A percentile compares a stretch with the other conserved stretches of the same genome.
Conservation (phyloP, 352 stramenopile species). For the Elongisporangium senticosum region DNA sequence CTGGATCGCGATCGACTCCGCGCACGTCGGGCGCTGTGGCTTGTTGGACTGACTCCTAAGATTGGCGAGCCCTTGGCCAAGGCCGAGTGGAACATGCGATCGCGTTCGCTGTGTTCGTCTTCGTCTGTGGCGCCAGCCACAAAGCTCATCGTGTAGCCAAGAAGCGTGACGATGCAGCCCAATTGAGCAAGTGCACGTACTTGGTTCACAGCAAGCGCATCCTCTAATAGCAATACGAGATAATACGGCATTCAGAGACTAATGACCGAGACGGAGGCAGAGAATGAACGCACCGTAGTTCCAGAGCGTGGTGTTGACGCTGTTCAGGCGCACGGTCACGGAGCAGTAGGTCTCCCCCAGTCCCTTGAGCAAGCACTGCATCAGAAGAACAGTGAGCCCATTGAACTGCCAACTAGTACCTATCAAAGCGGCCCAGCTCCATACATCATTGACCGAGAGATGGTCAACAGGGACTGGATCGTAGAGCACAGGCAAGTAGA, state of each 20-base stretch:
- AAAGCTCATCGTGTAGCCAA: conserved; percentile 56
- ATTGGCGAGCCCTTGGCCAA: not conserved
- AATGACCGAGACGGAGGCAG: too few species aligned
- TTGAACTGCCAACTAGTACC: too few species aligned
- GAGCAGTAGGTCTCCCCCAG: conserved; percentile 54
- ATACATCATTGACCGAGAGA: conserved; percentile 32
- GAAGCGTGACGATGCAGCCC: conserved; percentile 43
- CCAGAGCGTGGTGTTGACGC: conserved; percentile 44
- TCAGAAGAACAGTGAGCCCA: not conserved
- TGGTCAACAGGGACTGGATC: conserved; percentile 21
- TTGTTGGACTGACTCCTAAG: not conserved
- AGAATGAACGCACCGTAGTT: conserved; percentile 36
- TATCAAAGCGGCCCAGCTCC: not conserved
- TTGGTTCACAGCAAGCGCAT: conserved; percentile 43
- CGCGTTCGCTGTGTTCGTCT: conserved; percentile 18
- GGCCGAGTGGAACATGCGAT: conserved; percentile 5
- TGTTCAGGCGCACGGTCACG: conserved; percentile 34
- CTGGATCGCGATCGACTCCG: not conserved
- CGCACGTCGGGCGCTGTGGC: not conserved
- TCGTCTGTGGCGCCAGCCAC: conserved; percentile 38
- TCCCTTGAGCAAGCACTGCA: conserved; percentile 31
- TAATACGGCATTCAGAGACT: not conserved
- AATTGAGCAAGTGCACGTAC: conserved; percentile 54
- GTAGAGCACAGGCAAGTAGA: conserved; percentile 55
- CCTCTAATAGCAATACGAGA: conserved; percentile 16